Base-by-base conservation (phyloP, 2,329 filamentous ascomycete species). In the Dothidotthia symphoricarpi region DNA sequence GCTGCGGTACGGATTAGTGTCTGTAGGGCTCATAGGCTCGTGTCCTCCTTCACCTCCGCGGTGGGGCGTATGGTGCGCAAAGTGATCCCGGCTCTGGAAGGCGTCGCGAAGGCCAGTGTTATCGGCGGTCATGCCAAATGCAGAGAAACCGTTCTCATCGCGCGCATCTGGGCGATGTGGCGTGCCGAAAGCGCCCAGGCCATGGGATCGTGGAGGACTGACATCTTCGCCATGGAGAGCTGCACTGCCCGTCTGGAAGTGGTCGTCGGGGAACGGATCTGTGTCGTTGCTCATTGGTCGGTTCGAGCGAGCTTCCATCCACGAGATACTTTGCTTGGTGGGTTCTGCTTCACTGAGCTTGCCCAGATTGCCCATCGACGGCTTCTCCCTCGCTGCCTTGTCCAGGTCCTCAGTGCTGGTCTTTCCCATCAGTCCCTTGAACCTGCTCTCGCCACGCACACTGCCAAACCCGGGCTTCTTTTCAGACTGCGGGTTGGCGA, bases 1-100 rank as follows among this genome's bases (percentile, higher is more conserved):
- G 64, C 91, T 97, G 49, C 90, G 87, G 63, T 93, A 98, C 2
- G 93, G 93, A 61, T 98, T 98, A 3, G 93, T 97, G 58, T 95
- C 88, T 0, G 90, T 93, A 9, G 93, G 93, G 63, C 91, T 97
- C 59, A 88, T 80, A 0, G 86, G 85, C 41, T 88, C 86, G 49
- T 83, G 75, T n/a, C 54, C 59, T 16, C 60, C 64, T 39, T 69
- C 19, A 22, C 5, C 19, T 36, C 66, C 64, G 34, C 69, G 67
- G 27, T 73, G 69, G 9, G 77, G 76, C 12, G 75, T 76, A 28
- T 77, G 75, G 47, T 80, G 75, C 66, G 76, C 67, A 32, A 75
- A 73, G 37, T 81, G 76, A 25, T 80, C 75, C 32, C 81, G 74
- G 34, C 75, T 75, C 46, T 76, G 71, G 56, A 78, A 71, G 47